Evolutionary conservation across 2,329 filamentous ascomycete species (phyloP).

Genomic region (Parastagonospora avenae): DNA sequence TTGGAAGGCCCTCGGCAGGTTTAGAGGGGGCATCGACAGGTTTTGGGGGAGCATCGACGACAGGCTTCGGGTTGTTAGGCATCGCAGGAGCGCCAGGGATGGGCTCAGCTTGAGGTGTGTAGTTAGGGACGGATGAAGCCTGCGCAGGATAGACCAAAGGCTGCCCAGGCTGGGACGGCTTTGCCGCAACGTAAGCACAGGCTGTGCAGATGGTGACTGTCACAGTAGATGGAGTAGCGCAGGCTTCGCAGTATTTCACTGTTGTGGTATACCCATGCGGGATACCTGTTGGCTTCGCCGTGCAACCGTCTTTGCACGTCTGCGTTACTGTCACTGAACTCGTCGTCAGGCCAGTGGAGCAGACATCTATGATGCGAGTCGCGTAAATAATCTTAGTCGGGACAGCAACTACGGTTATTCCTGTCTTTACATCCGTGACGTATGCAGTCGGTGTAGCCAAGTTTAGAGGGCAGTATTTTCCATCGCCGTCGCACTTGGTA

Average conservation of each 20-base stretch:
- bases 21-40: too few species aligned
- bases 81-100: background rate
- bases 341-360: constrained; percentile 5
- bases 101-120: background rate
- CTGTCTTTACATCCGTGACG: background rate
- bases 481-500: constrained; percentile 1
- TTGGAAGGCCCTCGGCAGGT: too few species aligned
- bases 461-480: constrained; percentile 1
- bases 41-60: too few species aligned
- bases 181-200: background rate
- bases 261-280: constrained; percentile 3
- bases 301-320: constrained; percentile 4
- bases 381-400: constrained; percentile 3
- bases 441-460: background rate
- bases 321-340: background rate
- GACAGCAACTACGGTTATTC: background rate
- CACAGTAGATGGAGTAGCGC: constrained; percentile 1
- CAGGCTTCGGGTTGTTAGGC: background rate
- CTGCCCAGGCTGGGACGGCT: background rate
- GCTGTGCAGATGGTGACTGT: constrained; percentile 3
- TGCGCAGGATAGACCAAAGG: background rate
- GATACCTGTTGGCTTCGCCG: background rate
- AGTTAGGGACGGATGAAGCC: background rate
- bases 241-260: constrained; percentile 4
- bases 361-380: constrained; percentile 1